A percentile compares a stretch with the other conserved stretches of the same genome.
phyloP scores from a whole-genome alignment of 73 alveolate species.

The Paramecium caudatum region DNA sequence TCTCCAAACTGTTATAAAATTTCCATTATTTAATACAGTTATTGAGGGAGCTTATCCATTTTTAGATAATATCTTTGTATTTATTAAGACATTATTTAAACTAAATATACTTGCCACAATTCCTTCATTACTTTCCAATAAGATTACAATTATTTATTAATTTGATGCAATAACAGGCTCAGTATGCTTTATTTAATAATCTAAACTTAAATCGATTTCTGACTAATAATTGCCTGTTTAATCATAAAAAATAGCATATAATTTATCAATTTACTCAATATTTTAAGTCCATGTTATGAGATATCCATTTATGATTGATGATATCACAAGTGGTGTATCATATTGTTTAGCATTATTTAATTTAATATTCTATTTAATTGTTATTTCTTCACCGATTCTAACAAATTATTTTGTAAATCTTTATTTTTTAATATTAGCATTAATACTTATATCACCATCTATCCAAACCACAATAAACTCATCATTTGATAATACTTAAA shows the following conservation, averaged over 20 bases:
- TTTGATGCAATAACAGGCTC: conserved; percentile 25
- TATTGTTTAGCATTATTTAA: background rate
- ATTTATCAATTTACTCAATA: background rate
- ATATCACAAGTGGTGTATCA: background rate
- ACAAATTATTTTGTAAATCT: conserved; percentile 24
- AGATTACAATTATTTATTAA: background rate
- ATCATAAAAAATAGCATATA: background rate
- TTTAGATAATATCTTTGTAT: background rate
- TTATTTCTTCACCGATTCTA: conserved; percentile 8
- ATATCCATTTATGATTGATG: background rate
- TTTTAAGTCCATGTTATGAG: background rate
- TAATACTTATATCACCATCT: background rate
- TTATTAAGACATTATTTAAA: background rate
- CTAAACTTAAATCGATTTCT: background rate
- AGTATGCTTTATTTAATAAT: background rate
- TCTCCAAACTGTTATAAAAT: conserved; percentile 9
- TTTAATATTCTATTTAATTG: background rate
- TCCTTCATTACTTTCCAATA: conserved; percentile 8
- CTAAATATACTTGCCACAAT: conserved; percentile 24
- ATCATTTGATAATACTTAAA: background rate
- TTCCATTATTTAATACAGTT: background rate
- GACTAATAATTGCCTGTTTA: background rate
- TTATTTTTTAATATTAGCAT: background rate
- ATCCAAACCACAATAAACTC: conserved; percentile 20
- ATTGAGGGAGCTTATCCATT: background rate